Base-by-base conservation (phyloP, 495 filamentous ascomycete genomes). In the Acidiella bohemica region DNA sequence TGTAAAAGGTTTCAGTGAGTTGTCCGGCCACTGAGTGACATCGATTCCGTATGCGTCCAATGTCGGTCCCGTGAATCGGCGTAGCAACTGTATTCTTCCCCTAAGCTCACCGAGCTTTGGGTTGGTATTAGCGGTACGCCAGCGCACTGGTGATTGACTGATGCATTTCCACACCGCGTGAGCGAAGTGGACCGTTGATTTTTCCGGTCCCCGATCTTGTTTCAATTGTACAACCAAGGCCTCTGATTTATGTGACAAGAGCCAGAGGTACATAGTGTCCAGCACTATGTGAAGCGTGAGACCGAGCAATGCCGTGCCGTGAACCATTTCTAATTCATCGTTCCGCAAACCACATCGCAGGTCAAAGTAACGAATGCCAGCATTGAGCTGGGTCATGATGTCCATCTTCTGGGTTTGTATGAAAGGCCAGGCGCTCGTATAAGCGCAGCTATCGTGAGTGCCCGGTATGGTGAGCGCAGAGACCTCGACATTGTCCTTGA, bases 301-400 rank as follows among this genome's bases (percentile, higher is more conserved):
- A 12, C 43, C 43, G 11, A 51, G 36, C 22, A 34, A 27, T n/a
- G 32, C 13, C 0, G 16, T 10, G 1, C 48, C 48, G 22, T 51
- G 48, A n/a, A 46, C 43, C 48, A 51, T 51, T 32, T 51, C 48
- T 5, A 51, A 19, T 16, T 39, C 22, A 20, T 51, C 30, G 16
- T 46, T 23, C 7, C 42, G 48, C 6, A 51, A 17, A 8, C 32
- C 39, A 24, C 48, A 51, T 3, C 48, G 48, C 0, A 51, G 24
- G 20, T 51, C 48, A 28, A 51, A 43, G 39, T 47, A 51, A 2
- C 48, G 31, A 32, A 51, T 51, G 21, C 48, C 48, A 13, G 39
- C 31, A 19, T 39, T 32, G 3, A 51, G 31, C 33, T 51, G 48
- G 5, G 16, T 4, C 17, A 22, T 9, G 24, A 47, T 42, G 12